Percentiles rank a stretch among this genome's conserved stretches.
These are phyloP conservation scores for Sporobolomyces roseus DNA, from an alignment of 768 basidiomycete species.

Conservation along the genomic window DNA sequence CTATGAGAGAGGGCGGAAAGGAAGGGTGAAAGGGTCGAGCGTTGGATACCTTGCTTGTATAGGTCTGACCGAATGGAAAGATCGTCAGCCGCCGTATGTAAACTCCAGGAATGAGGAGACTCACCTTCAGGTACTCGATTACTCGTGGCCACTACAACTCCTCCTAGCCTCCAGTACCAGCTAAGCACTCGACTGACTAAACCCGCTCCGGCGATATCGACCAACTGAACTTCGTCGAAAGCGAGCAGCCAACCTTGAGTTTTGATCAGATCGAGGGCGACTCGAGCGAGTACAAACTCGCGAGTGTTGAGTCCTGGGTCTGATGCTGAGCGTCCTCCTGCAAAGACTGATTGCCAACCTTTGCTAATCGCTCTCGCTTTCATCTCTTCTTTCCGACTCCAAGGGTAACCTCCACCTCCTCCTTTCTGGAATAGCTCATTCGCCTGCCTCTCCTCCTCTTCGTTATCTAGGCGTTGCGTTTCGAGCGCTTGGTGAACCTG, in stretches of 20 bases:
- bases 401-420: slow-evolving; percentile 40
- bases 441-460: slow-evolving; percentile 41
- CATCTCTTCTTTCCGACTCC: slow-evolving; percentile 43
- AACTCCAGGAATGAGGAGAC: not conserved
- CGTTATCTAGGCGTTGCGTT: slow-evolving; percentile 44
- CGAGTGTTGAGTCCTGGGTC: slow-evolving; percentile 41
- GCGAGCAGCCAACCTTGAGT: slow-evolving; percentile 55
- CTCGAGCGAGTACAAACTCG: slow-evolving; percentile 53
- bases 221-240: slow-evolving; percentile 62
- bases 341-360: slow-evolving; percentile 44
- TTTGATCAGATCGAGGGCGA: slow-evolving; percentile 55
- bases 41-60: slow-evolving; percentile 60
- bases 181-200: slow-evolving; percentile 57
- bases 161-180: slow-evolving; percentile 64
- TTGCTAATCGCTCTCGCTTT: slow-evolving; percentile 49
- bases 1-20: slow-evolving; percentile 58
- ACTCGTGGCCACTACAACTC: slow-evolving; percentile 54
- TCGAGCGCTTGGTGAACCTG: slow-evolving; percentile 47
- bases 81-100: not conserved
- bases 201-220: slow-evolving; percentile 60
- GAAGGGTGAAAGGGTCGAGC: slow-evolving; percentile 59
- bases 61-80: slow-evolving; percentile 53
- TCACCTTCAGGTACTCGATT: slow-evolving; percentile 43
- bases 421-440: slow-evolving; percentile 26
- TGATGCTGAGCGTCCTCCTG: slow-evolving; percentile 48